phyloP scores from a whole-genome alignment of 495 filamentous ascomycete genomes.

The Cryomyces minteri region DNA sequence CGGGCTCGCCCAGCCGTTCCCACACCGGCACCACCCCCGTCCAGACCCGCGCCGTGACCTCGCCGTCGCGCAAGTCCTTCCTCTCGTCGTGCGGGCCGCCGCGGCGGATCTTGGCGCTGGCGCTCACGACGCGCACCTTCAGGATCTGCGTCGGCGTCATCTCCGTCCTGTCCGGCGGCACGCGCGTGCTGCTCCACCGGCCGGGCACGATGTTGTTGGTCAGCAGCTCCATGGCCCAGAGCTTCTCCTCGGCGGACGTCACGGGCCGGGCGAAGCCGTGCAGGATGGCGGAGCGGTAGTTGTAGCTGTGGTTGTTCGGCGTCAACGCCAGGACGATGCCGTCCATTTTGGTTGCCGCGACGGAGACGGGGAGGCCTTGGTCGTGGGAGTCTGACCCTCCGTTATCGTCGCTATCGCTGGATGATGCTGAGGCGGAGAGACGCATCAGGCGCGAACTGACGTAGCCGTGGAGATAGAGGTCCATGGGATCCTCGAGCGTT shows the following conservation, averaged over 20 bases:
- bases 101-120: slow-evolving; percentile 59
- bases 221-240: slow-evolving; percentile 68
- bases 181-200: slow-evolving; percentile 52
- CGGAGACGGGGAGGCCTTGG: slow-evolving; percentile 40
- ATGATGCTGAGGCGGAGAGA: slow-evolving; percentile 24
- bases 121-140: slow-evolving; percentile 46
- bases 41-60: slow-evolving; percentile 46
- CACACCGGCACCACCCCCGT: slow-evolving; percentile 70
- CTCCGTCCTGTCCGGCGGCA: slow-evolving; percentile 57
- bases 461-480: slow-evolving; percentile 81
- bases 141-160: slow-evolving; percentile 62
- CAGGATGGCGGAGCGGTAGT: slow-evolving; percentile 70
- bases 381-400: slow-evolving; percentile 7
- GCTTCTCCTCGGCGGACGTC: slow-evolving; percentile 47
- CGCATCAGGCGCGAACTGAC: slow-evolving; percentile 65
- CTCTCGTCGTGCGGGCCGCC: slow-evolving; percentile 54
- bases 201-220: slow-evolving; percentile 52
- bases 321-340: slow-evolving; percentile 61
- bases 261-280: slow-evolving; percentile 60
- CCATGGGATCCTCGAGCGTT: slow-evolving; percentile 32
- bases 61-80: slow-evolving; percentile 40
- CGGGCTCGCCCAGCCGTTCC: slow-evolving; percentile 44
- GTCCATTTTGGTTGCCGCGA: slow-evolving; percentile 51
- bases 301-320: slow-evolving; percentile 67
- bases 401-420: not conserved